Percentiles rank a stretch among this genome's conserved stretches.
These are phyloP conservation scores for Ceratocystis diversiconidia DNA, from an alignment of 2,329 filamentous ascomycete species.

Conservation along the genomic window DNA sequence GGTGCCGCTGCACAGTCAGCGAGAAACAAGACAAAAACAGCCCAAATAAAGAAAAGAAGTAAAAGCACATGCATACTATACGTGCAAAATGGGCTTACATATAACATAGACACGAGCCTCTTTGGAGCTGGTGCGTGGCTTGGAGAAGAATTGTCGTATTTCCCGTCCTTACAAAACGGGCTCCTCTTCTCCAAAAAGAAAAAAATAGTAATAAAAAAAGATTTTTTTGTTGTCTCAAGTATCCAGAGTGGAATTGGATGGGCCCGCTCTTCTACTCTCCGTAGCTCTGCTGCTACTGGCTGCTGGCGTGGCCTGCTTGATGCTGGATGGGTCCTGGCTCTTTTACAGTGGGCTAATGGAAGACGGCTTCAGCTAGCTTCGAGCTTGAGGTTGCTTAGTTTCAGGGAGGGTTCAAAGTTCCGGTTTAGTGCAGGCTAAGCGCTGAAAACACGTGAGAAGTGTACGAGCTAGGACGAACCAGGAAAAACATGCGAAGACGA, in stretches of 20 bases:
- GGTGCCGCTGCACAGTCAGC: neutral
- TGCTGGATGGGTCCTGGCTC: too few species aligned
- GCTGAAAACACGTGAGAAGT: neutral
- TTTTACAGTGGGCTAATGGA: too few species aligned
- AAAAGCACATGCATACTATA: neutral
- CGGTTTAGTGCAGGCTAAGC: neutral
- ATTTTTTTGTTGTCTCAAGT: too few species aligned
- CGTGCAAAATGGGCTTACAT: neutral
- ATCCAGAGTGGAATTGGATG: too few species aligned
- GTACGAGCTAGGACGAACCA: neutral
- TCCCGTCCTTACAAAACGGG: neutral
- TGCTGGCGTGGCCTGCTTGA: too few species aligned
- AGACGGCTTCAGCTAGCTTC: too few species aligned
- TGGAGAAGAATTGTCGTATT: neutral
- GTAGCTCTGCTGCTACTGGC: too few species aligned
- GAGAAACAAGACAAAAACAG: neutral
- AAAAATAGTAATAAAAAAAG: too few species aligned
- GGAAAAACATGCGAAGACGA: constrained; percentile 2
- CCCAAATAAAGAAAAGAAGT: neutral
- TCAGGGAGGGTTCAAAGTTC: too few species aligned
- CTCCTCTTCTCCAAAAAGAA: too few species aligned
- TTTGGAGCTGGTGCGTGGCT: neutral
- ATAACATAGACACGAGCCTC: neutral
- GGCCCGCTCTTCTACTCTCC: too few species aligned
- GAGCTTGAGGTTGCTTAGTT: too few species aligned